phyloP scores from a whole-genome alignment of 1,139 yeast species.

The Debaryomycetaceae sp. region DNA sequence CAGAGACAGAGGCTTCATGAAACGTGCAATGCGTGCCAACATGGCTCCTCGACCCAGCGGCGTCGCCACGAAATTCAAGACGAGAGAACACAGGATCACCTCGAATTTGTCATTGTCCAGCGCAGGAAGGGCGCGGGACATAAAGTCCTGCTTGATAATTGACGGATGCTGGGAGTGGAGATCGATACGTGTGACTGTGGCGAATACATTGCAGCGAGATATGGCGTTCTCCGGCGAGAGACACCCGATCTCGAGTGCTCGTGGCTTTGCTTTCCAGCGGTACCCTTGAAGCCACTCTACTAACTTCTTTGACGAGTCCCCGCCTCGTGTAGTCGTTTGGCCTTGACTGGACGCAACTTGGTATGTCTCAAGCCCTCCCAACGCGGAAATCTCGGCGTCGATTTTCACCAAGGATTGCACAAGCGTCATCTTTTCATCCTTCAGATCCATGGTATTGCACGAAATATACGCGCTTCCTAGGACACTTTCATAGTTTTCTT shows the following conservation, averaged over 20 bases:
- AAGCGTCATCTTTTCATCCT: neutral
- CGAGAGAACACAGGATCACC: constrained; percentile 73
- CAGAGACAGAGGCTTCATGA: constrained; percentile 29
- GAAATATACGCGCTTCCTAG: neutral
- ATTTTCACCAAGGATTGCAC: constrained; percentile 35
- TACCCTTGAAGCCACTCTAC: constrained; percentile 50
- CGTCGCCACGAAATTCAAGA: constrained; percentile 77
- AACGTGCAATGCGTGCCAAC: constrained; percentile 51
- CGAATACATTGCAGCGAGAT: constrained; percentile 43
- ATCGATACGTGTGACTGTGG: constrained; percentile 54
- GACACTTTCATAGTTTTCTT: constrained; percentile 12
- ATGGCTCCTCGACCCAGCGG: constrained; percentile 64
- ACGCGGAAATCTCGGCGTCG: constrained; percentile 44
- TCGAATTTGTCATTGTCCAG: constrained; percentile 38
- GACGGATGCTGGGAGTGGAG: constrained; percentile 67
- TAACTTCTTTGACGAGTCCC: constrained; percentile 74
- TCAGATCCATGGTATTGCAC: constrained; percentile 10
- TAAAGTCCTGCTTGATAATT: constrained; percentile 71
- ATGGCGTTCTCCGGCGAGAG: constrained; percentile 59
- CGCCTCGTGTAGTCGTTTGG: constrained; percentile 68
- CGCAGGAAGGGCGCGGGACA: constrained; percentile 59
- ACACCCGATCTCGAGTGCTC: constrained; percentile 76
- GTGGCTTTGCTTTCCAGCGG: constrained; percentile 6
- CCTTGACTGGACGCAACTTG: constrained; percentile 87
- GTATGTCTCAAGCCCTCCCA: constrained; percentile 66